phyloP scores from a whole-genome alignment of 1,284 basidiomycete genomes.

The Mycena sp. region DNA sequence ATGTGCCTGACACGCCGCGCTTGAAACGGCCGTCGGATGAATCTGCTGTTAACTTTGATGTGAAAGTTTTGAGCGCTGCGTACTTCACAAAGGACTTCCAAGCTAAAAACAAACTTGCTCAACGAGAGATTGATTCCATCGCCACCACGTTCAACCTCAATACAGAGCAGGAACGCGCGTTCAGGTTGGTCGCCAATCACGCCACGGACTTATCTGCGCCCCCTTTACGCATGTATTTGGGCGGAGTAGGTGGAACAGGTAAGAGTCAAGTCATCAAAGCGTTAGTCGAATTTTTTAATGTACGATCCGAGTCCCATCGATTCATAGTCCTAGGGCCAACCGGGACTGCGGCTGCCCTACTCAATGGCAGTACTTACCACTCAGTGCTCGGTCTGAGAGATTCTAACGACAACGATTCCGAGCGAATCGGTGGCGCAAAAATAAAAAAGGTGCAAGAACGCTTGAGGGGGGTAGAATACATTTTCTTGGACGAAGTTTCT shows the following conservation, averaged over 20 bases:
- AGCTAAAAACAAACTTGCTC: not conserved
- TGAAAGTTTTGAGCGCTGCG: not conserved
- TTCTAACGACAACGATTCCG: too few relatives aligned
- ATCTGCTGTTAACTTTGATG: not conserved
- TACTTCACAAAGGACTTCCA: not conserved
- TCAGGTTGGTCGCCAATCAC: too few relatives aligned
- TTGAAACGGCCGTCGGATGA: not conserved
- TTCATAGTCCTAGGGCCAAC: slow-evolving; percentile 3
- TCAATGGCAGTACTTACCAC: slow-evolving; percentile 14
- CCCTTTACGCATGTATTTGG: too few relatives aligned
- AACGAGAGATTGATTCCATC: not conserved
- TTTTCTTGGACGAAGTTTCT: too few relatives aligned
- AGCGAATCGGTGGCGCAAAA: not conserved
- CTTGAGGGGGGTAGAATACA: not conserved
- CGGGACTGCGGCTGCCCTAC: slow-evolving; percentile 7
- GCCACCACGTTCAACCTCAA: not conserved
- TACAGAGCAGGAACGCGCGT: not conserved
- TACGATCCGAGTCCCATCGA: not conserved
- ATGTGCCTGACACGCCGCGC: not conserved
- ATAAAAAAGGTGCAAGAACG: not conserved
- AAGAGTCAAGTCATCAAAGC: too few relatives aligned
- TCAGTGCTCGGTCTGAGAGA: not conserved
- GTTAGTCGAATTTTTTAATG: too few relatives aligned
- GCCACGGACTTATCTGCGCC: too few relatives aligned
- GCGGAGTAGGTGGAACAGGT: too few relatives aligned